Base-by-base conservation (phyloP, 164 flowering plant species). In the Platanus orientalis region DNA sequence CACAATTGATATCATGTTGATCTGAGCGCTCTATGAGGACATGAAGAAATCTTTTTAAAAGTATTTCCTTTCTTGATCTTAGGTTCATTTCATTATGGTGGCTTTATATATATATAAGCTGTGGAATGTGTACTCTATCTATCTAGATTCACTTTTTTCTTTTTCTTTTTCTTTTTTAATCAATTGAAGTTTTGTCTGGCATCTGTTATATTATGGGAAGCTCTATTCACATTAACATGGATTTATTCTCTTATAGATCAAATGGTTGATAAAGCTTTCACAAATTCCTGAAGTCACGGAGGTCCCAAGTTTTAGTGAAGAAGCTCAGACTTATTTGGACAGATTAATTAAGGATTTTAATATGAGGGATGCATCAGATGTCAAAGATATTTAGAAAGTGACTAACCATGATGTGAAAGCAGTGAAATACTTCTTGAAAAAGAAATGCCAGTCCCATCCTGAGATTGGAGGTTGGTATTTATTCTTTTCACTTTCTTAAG, bases 361-460 rank as follows among this genome's bases (percentile, higher is more conserved):
- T 58, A 57, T 71, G 59, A 60, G 60, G 67, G 99, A 94, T 80
- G 97, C 99, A 0, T 54, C 71, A 79, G 90, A 91, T 65, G 83
- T 94, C 25, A 91, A 88, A 62, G 78, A 78, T 2, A 91, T 94
- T 60, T 96, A 94, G 84, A 87, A 57, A 73, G 83, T 85, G 62
- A 94, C 99, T 3, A 91, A 94, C 66, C 97, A 94, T 78, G 99
- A 91, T 72, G 99, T 89, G 10, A 94, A 94, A 76, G 99, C 99
- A n/a, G 91, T 95, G 40, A 97, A 91, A 55, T 95, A 95, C 75
- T 95, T 88, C 75, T 75, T 92, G 77, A 92, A 92, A 68, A 71
- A 81, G 67, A 85, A 76, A 68, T 90, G 99, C 52, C 80, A 83
- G 49, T 72, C 87, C 11, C 81, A 92, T 69, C 80, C 91, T n/a